Conservation (phyloP, 306 rosid genomes). For the Nissolia schottii region DNA sequence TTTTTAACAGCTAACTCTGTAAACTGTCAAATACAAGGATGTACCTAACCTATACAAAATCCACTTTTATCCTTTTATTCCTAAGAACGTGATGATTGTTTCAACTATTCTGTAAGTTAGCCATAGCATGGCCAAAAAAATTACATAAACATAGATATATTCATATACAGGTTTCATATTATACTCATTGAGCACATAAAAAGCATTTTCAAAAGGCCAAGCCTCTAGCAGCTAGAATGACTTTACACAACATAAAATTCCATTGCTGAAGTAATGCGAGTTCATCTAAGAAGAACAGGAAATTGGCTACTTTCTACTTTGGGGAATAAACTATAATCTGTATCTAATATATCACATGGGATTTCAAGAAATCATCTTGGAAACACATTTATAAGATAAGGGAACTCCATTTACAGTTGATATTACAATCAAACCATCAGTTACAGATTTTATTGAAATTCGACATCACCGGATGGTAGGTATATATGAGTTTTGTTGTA, state of each 20-base stretch:
- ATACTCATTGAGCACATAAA: neutral
- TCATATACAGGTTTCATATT: neutral
- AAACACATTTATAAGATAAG: neutral
- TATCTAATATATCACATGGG: neutral
- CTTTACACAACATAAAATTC: neutral
- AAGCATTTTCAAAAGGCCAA: neutral
- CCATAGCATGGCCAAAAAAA: neutral
- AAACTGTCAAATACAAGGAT: slow-evolving; percentile 13
- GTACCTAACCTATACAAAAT: neutral
- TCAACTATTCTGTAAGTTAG: slow-evolving; percentile 1
- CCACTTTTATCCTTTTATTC: neutral
- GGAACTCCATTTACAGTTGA: neutral
- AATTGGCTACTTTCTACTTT: neutral
- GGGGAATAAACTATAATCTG: neutral
- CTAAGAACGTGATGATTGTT: neutral
- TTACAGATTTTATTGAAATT: neutral
- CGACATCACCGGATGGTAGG: neutral
- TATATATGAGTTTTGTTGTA: neutral
- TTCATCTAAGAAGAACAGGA: slow-evolving; percentile 6
- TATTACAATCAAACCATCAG: neutral
- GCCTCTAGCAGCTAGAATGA: neutral
- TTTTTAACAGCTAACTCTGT: neutral
- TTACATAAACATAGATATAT: neutral
- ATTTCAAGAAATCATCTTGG: neutral
- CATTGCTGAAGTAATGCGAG: neutral